Evolutionary conservation across 441 rosid genomes (phyloP).

Genomic region (Eutrema salsugineum): DNA sequence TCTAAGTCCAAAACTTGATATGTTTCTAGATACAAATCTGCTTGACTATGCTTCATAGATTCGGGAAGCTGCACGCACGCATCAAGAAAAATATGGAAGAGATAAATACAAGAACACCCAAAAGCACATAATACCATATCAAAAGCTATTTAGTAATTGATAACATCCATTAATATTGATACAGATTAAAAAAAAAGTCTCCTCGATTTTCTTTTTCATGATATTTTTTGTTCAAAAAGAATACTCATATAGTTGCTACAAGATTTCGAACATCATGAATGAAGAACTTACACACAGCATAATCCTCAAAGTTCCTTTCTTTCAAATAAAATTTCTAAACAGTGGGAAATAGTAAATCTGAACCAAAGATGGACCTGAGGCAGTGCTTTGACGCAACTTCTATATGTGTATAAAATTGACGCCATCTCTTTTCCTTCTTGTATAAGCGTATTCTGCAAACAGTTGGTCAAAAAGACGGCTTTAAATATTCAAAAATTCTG

Average conservation of each 20-base stretch:
- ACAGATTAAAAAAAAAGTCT: background rate
- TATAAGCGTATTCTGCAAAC: slow-evolving; percentile 74
- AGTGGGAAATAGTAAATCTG: background rate
- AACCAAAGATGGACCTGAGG: slow-evolving; percentile 74
- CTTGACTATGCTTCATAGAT: slow-evolving; percentile 99
- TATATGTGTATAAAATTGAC: slow-evolving; percentile 93
- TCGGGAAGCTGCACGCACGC: slow-evolving; percentile 80
- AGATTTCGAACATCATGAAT: background rate
- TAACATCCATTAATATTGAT: background rate
- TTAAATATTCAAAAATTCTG: slow-evolving; percentile 40
- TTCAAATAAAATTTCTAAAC: background rate
- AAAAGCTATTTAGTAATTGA: background rate
- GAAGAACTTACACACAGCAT: background rate
- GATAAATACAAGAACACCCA: slow-evolving; percentile 1
- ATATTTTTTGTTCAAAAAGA: background rate
- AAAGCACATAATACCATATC: background rate
- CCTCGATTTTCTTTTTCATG: background rate
- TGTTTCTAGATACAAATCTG: slow-evolving; percentile 93
- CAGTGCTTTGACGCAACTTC: slow-evolving; percentile 98
- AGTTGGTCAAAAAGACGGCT: background rate
- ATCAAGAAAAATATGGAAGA: slow-evolving; percentile 7
- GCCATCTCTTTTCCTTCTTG: slow-evolving; percentile 99
- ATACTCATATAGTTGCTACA: background rate
- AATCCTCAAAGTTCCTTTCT: background rate
- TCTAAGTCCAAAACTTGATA: slow-evolving; percentile 99